Conservation (phyloP, 495 filamentous ascomycete genomes). For the Aspergillus nidulans region DNA sequence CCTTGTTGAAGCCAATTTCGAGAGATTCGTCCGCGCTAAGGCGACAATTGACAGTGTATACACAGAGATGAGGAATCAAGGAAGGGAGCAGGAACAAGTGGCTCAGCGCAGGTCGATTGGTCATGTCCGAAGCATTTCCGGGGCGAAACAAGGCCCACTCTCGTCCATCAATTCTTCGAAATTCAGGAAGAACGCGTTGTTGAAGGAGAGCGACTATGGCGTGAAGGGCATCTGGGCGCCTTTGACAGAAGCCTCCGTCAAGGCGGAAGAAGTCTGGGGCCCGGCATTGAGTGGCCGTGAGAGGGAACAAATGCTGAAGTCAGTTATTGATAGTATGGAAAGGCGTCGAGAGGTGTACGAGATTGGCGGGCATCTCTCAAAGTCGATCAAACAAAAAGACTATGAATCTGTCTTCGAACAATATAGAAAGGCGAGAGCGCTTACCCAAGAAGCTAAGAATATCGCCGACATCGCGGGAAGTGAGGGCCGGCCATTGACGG, state of each 20-base stretch:
- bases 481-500: slow-evolving; percentile 48
- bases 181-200: slow-evolving; percentile 77
- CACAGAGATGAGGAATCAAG: slow-evolving; percentile 91
- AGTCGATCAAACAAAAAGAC: slow-evolving; percentile 83
- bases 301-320: slow-evolving; percentile 78
- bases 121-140: slow-evolving; percentile 50
- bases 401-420: slow-evolving; percentile 83
- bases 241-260: slow-evolving; percentile 80
- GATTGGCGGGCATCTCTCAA: slow-evolving; percentile 68
- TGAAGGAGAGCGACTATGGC: slow-evolving; percentile 93
- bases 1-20: slow-evolving; percentile 94
- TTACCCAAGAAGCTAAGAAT: slow-evolving; percentile 66
- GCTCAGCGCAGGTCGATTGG: slow-evolving; percentile 61
- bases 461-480: slow-evolving; percentile 51
- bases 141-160: slow-evolving; percentile 43
- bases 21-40: slow-evolving; percentile 93
- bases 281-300: slow-evolving; percentile 90
- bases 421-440: slow-evolving; percentile 70
- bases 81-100: slow-evolving; percentile 53
- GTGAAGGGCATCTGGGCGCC: slow-evolving; percentile 84
- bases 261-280: slow-evolving; percentile 95
- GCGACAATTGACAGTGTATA: slow-evolving; percentile 98
- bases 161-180: slow-evolving; percentile 24
- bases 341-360: slow-evolving; percentile 76
- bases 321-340: slow-evolving; percentile 67